Conservation (phyloP, 345 rosid genomes). For the Rubroshorea leprosula region DNA sequence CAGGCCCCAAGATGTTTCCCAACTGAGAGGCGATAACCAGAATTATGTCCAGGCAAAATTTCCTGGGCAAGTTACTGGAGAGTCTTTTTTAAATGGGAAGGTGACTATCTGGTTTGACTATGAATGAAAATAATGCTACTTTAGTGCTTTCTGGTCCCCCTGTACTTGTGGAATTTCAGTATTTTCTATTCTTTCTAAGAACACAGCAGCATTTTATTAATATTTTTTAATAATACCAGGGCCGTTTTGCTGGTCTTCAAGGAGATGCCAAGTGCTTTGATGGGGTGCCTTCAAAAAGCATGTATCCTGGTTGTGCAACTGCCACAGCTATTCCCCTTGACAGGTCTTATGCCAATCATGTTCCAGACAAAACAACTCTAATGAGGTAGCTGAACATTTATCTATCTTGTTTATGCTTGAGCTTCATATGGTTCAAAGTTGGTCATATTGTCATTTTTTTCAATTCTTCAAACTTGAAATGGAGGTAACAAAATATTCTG, state of each 20-base stretch:
- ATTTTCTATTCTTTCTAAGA: not conserved
- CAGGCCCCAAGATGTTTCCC: constrained; percentile 28
- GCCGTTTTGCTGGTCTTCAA: constrained; percentile 29
- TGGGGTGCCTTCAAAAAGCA: constrained; percentile 30
- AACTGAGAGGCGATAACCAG: constrained; percentile 26
- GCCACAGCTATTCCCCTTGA: constrained; percentile 34
- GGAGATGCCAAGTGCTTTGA: constrained; percentile 35
- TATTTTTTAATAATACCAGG: constrained; percentile 25
- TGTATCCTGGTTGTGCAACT: constrained; percentile 34
- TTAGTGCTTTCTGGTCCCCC: not conserved
- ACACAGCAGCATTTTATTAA: too few species aligned
- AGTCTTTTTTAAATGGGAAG: constrained; percentile 40
- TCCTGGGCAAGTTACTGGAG: constrained; percentile 35
- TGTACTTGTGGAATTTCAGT: not conserved
- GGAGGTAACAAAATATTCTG: too few species aligned
- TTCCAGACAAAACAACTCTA: constrained; percentile 35
- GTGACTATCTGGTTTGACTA: constrained; percentile 22
- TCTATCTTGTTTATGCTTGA: not conserved
- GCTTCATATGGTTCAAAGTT: too few species aligned
- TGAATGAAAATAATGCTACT: not conserved
- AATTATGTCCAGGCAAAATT: constrained; percentile 33
- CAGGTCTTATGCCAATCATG: constrained; percentile 31
- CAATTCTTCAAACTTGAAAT: too few species aligned
- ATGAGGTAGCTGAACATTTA: constrained; percentile 46
- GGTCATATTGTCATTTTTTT: too few species aligned